Evolutionary conservation across 345 rosid species (phyloP), one percentile per base, ranked within the genome.

Genomic region (Fremontodendron californicum): DNA sequence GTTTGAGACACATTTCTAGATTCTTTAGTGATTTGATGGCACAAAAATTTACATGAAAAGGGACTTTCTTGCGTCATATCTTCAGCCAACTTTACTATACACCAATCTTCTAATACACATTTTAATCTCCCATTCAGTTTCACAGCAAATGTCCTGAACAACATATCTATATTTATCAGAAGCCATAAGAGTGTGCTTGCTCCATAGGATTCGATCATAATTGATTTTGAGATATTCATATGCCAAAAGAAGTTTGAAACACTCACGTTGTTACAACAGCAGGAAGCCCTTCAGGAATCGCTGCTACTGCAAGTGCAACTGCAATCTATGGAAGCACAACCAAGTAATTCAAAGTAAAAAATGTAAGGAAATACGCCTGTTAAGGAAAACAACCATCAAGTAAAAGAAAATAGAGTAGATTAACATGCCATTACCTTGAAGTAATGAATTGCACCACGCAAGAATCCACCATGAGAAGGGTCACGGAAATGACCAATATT

Each of bases 281-380:
- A 75, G 99, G 99, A 89, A 96, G 99, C 84, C 98, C 99, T 90
- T 96, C 99, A 48, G 99, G 98, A 80, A 96, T 96, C 52, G 99
- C 99, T 72, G 99, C 99, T 84, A 96, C 99, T 77, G 99, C 99
- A 82, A 96, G 98, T 81, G 99, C 99, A 85, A 96, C 98, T 65
- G 99, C 99, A 84, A 96, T 96, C 99, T 93, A 85, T 82, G 86
- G 45, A 86, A 79, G 81, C 61, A 85, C 73, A 84, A 80, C 11
- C 84, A 75, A 82, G 77, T 61, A 76, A 35, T 73, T 49, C 27
- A 51, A 74, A 45, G 33, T 71, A 73, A 54, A 29, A 42, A 10
- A 49, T 61, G 54, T 27, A 18, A 12, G 40, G 5, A 27, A 18
- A 58, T 15, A 58, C 5, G 1, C 13, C 8, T 60, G 18, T 16